Conservation (phyloP, 176 grass and related monocot genomes). For the Eragrostis curvula region DNA sequence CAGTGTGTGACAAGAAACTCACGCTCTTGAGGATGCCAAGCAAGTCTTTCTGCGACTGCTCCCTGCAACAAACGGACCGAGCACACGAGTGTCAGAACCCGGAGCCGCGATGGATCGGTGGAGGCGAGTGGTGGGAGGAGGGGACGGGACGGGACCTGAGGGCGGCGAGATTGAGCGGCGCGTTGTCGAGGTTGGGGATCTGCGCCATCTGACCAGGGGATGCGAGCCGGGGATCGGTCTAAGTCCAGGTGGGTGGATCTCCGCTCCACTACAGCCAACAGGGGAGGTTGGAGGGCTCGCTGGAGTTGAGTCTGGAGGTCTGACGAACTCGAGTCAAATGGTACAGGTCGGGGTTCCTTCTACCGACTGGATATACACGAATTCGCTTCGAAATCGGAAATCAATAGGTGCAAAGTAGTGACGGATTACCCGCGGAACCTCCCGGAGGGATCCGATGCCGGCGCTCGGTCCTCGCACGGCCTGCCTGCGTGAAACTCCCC, state of each 20-base stretch:
- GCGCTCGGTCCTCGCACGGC: not conserved
- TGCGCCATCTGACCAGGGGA: slow-evolving; percentile 65
- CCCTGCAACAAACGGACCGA: slow-evolving; percentile 49
- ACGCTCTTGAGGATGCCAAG: slow-evolving; percentile 78
- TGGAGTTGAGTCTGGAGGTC: not conserved
- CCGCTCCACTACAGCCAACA: not conserved
- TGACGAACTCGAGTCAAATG: not conserved
- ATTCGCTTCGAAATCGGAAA: not conserved
- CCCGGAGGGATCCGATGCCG: not conserved
- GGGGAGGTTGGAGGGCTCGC: not conserved
- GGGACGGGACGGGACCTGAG: slow-evolving; percentile 52
- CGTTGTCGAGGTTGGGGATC: slow-evolving; percentile 89
- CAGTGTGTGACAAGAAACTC: slow-evolving; percentile 21
- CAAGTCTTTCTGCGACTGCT: slow-evolving; percentile 90
- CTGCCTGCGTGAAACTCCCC: not conserved
- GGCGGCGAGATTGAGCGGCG: slow-evolving; percentile 69
- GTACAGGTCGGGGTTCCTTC: not conserved
- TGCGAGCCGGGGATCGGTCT: not conserved
- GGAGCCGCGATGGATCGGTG: not conserved
- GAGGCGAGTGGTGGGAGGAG: not conserved
- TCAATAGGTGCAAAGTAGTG: not conserved
- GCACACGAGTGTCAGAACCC: slow-evolving; percentile 5
- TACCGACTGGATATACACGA: no score
- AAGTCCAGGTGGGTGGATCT: not conserved
- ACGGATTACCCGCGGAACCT: not conserved